A percentile compares a stretch with the other conserved stretches of the same genome.
Conservation (phyloP, 2,329 filamentous ascomycete species). For the Fonsecaea nubica region DNA sequence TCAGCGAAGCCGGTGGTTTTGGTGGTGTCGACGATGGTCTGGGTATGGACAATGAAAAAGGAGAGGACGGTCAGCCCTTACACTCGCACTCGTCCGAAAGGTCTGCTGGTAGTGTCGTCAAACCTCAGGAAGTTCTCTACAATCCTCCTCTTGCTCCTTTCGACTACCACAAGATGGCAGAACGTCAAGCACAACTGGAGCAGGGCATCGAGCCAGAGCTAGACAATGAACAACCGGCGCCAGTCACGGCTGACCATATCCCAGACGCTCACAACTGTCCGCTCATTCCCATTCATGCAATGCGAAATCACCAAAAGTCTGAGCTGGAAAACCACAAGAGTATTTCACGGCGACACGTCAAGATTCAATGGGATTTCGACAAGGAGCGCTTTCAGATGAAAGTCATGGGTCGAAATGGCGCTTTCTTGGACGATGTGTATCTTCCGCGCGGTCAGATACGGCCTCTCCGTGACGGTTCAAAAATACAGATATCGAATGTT, state of each 20-base stretch:
- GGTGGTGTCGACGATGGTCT: slow-evolving; percentile 39
- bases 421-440: slow-evolving; percentile 61
- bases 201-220: slow-evolving; percentile 21
- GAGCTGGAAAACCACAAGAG: slow-evolving; percentile 58
- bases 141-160: slow-evolving; percentile 38
- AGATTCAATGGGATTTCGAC: slow-evolving; percentile 66
- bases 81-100: slow-evolving; percentile 38
- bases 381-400: slow-evolving; percentile 64
- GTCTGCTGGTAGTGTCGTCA: slow-evolving; percentile 38
- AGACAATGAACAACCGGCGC: slow-evolving; percentile 39
- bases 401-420: slow-evolving; percentile 65
- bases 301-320: slow-evolving; percentile 50
- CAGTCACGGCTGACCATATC: slow-evolving; percentile 41
- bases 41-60: slow-evolving; percentile 27
- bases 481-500: slow-evolving; percentile 60
- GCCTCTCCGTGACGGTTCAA: slow-evolving; percentile 62
- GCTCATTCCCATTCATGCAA: slow-evolving; percentile 64
- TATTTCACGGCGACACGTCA: slow-evolving; percentile 68
- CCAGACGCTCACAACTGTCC: slow-evolving; percentile 39
- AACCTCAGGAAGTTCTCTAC: slow-evolving; percentile 38
- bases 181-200: slow-evolving; percentile 36
- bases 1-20: slow-evolving; percentile 63
- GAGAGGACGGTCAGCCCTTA: slow-evolving; percentile 22
- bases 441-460: slow-evolving; percentile 55
- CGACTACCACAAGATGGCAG: slow-evolving; percentile 38